Base-by-base conservation (phyloP, 441 rosid species). In the Jatropha multifida region DNA sequence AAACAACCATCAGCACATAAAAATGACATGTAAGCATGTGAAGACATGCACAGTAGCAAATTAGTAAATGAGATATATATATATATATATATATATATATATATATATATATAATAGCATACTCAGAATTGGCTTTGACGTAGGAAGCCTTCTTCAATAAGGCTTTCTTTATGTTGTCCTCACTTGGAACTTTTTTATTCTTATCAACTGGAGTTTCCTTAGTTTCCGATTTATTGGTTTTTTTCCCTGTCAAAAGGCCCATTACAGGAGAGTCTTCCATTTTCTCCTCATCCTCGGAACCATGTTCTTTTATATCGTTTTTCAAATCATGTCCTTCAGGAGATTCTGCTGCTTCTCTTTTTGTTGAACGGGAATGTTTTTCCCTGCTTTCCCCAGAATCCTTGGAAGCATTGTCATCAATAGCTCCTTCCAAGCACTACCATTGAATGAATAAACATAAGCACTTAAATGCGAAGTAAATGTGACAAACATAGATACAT, bases 221-320 rank as follows among this genome's bases (percentile, higher is more conserved):
- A 42, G 63, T 69, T 62, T 64, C 62, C 51, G 82, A 69, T 67
- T 84, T 87, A 65, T 76, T 65, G 49, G 74, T 62, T 73, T 81
- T 80, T 37, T 80, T 70, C 56, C 82, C 89, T 4, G 88, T 79
- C 86, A 90, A 67, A 74, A 89, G 90, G 66, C 97, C 97, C 89
- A 89, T 81, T 27, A 88, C 94, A 46, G 95, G 95, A 23, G 96
- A 95, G 82, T 87, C 93, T 79, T 93, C 91, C 85, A 86, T 80
- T 78, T 87, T 90, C 72, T 84, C 91, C 56, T 78, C 89, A 68
- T 82, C 88, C 77, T 82, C 93, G 41, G 88, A 81, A 72, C 48
- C 56, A 71, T 78, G 67, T 68, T 85, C 90, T 72, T 82, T 86
- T 41, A 56, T 81, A 59, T 83, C 83, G 40, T 78, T 85, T 78